phyloP scores from a whole-genome alignment of 495 filamentous ascomycete genomes.

The Pyrenula aspistea region DNA sequence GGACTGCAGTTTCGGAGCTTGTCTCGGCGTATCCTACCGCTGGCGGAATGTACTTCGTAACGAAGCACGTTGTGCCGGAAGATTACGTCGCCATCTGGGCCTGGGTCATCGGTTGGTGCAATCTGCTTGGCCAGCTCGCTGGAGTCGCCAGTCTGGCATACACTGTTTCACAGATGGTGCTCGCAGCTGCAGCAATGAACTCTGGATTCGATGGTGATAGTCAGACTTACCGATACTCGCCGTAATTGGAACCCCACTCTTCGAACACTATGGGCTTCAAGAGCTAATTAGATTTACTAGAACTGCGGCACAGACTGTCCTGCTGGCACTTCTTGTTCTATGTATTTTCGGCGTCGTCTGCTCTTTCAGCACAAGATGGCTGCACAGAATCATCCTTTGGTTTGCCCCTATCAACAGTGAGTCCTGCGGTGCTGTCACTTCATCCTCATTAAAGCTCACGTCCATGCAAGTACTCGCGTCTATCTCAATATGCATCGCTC shows the following conservation, averaged over 20 bases:
- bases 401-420: conserved; percentile 63
- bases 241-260: conserved; percentile 16
- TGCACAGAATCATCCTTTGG: conserved; percentile 55
- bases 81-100: conserved; percentile 45
- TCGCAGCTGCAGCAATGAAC: conserved; percentile 45
- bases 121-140: conserved; percentile 47
- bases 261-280: no score
- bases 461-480: conserved; percentile 35
- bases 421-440: conserved; percentile 2
- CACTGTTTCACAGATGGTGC: conserved; percentile 45
- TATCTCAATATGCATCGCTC: conserved; percentile 48
- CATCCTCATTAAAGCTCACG: neutral
- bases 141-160: conserved; percentile 47
- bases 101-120: conserved; percentile 53
- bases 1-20: conserved; percentile 32
- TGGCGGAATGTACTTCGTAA: conserved; percentile 54
- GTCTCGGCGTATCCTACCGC: conserved; percentile 54
- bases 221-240: conserved; percentile 31
- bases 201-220: conserved; percentile 30
- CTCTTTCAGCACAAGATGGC: conserved; percentile 50
- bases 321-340: conserved; percentile 46
- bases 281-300: conserved; percentile 15
- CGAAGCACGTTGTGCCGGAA: conserved; percentile 45
- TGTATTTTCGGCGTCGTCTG: conserved; percentile 49
- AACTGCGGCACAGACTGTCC: conserved; percentile 48